Conservation (phyloP, 2,329 filamentous ascomycete genomes). For the Epicoccum sorghinum region DNA sequence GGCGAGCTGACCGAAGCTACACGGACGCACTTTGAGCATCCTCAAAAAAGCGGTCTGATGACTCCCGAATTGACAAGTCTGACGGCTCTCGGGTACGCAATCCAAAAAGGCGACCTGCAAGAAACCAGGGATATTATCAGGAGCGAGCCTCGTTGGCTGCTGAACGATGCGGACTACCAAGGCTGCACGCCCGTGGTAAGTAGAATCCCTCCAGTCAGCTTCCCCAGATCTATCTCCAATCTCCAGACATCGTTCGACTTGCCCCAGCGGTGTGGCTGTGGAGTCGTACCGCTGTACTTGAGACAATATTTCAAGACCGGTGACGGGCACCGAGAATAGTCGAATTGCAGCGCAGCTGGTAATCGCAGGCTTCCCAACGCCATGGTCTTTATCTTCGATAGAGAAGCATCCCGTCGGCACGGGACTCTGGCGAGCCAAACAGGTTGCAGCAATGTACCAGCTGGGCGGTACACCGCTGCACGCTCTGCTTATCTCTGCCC, state of each 20-base stretch:
- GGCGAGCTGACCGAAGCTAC: slow-evolving; percentile 84
- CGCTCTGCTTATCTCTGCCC: slow-evolving; percentile 39
- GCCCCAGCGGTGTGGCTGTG: slow-evolving; percentile 12
- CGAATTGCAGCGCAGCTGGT: slow-evolving; percentile 16
- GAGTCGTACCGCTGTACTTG: slow-evolving; percentile 13
- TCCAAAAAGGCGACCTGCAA: slow-evolving; percentile 71
- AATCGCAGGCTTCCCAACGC: slow-evolving; percentile 30
- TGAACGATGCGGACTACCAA: slow-evolving; percentile 79
- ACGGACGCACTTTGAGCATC: slow-evolving; percentile 77
- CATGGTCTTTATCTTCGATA: slow-evolving; percentile 36
- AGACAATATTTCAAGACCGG: slow-evolving; percentile 5
- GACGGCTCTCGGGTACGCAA: slow-evolving; percentile 79
- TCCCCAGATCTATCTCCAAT: slow-evolving; percentile 33
- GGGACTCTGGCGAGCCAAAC: slow-evolving; percentile 28
- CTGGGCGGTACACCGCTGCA: slow-evolving; percentile 28
- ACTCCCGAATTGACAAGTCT: slow-evolving; percentile 68
- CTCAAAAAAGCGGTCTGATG: slow-evolving; percentile 61
- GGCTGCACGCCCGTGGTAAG: slow-evolving; percentile 70
- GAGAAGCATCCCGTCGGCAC: slow-evolving; percentile 38
- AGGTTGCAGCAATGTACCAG: slow-evolving; percentile 22
- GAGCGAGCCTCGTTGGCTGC: slow-evolving; percentile 68
- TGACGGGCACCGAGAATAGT: slow-evolving; percentile 38
- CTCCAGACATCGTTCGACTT: slow-evolving; percentile 23
- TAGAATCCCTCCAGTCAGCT: slow-evolving; percentile 33
- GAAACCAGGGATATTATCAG: slow-evolving; percentile 71